Evolutionary conservation across 2,329 filamentous ascomycete species (phyloP).

Genomic region (Aspergillus pseudonomiae): DNA sequence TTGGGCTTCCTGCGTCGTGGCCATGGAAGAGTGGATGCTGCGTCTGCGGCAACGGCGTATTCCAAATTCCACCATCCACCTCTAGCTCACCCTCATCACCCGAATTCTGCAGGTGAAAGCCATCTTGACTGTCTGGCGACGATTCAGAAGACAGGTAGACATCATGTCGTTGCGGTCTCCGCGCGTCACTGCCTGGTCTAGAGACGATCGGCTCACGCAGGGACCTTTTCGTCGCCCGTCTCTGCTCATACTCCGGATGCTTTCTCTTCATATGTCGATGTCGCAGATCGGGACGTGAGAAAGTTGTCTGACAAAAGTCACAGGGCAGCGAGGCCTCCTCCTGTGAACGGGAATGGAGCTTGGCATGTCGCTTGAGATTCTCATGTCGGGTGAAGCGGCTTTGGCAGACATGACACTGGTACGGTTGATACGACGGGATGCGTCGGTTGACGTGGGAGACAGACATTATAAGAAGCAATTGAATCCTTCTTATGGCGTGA

Average conservation of each 20-base stretch:
- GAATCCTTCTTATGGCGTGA: background rate
- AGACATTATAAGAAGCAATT: constrained; percentile 2
- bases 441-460: background rate
- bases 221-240: constrained; percentile 8
- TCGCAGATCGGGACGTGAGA: constrained; percentile 46
- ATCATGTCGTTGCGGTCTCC: background rate
- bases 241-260: constrained; percentile 33
- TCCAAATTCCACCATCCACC: background rate
- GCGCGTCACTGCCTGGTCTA: background rate
- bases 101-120: background rate
- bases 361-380: constrained; percentile 48
- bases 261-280: constrained; percentile 48
- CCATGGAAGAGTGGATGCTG: background rate
- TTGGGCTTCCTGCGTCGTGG: background rate
- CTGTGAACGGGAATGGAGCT: constrained; percentile 39
- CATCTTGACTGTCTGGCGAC: constrained; percentile 8
- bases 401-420: constrained; percentile 45
- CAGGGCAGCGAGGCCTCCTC: constrained; percentile 37
- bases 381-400: constrained; percentile 45
- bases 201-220: background rate
- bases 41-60: background rate
- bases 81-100: constrained; percentile 12
- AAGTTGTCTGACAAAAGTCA: constrained; percentile 42
- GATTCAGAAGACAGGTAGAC: constrained; percentile 6
- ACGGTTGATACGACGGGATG: constrained; percentile 37